These are phyloP conservation scores for Periconia macrospinosa DNA, from an alignment of 2,329 filamentous ascomycete species.

Conservation along the genomic window DNA sequence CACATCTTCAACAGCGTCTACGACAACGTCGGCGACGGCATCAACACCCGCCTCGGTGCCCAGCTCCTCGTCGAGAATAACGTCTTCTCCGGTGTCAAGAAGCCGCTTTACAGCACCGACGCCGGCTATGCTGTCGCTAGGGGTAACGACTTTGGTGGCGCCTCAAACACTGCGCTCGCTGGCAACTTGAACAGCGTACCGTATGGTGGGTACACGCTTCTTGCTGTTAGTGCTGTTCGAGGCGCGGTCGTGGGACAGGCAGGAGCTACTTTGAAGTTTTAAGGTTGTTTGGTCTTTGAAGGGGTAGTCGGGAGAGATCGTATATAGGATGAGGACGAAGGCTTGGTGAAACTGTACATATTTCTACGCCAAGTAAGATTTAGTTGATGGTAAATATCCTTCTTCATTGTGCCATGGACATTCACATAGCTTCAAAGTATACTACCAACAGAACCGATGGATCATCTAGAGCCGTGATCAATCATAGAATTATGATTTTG, in stretches of 20 bases:
- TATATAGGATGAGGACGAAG: not conserved
- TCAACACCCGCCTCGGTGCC: slow-evolving; percentile 48
- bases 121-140: slow-evolving; percentile 40
- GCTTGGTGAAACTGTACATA: not conserved
- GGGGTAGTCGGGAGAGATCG: not conserved
- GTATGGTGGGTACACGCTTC: slow-evolving; percentile 35
- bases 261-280: slow-evolving; percentile 43
- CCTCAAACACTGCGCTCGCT: slow-evolving; percentile 30
- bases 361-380: not conserved
- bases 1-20: slow-evolving; percentile 62
- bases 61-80: slow-evolving; percentile 49
- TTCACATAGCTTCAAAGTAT: too few species aligned
- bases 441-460: too few species aligned
- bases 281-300: slow-evolving; percentile 2
- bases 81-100: slow-evolving; percentile 37
- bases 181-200: slow-evolving; percentile 39
- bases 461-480: too few species aligned
- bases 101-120: slow-evolving; percentile 39
- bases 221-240: slow-evolving; percentile 41
- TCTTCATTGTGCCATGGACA: too few species aligned
- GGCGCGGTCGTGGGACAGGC: slow-evolving; percentile 44
- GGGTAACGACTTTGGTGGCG: slow-evolving; percentile 46
- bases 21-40: slow-evolving; percentile 41
- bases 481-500: too few species aligned
- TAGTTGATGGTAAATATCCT: too few species aligned